These are phyloP conservation scores for Rhynchosporium graminicola DNA, from an alignment of 2,329 filamentous ascomycete species.

Conservation along the genomic window DNA sequence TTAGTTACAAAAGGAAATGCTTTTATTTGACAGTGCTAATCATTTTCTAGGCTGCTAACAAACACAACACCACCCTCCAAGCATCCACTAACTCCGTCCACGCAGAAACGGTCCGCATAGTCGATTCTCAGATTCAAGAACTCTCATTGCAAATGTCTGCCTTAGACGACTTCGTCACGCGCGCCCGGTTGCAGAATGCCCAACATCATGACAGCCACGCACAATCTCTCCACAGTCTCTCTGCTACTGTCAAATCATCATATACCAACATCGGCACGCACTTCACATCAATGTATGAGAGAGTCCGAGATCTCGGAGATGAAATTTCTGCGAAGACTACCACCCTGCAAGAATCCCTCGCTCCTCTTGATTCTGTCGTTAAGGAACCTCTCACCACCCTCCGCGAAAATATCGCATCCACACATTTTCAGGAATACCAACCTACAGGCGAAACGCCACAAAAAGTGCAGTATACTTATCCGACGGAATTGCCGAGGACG, in stretches of 20 bases:
- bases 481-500: constrained; percentile 76
- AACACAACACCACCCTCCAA: constrained; percentile 81
- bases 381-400: constrained; percentile 71
- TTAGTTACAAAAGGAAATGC: constrained; percentile 48
- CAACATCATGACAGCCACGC: constrained; percentile 71
- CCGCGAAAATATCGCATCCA: constrained; percentile 64
- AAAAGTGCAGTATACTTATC: constrained; percentile 79
- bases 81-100: constrained; percentile 84
- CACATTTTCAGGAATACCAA: constrained; percentile 74
- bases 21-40: constrained; percentile 19
- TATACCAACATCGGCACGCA: constrained; percentile 71
- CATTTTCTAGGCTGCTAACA: constrained; percentile 61
- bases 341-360: constrained; percentile 60
- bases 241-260: constrained; percentile 69
- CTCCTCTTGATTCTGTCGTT: constrained; percentile 60
- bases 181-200: constrained; percentile 78
- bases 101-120: constrained; percentile 83
- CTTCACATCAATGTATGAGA: constrained; percentile 66
- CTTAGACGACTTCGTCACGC: constrained; percentile 85
- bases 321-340: constrained; percentile 64
- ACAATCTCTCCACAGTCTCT: constrained; percentile 65
- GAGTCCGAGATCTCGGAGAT: constrained; percentile 67
- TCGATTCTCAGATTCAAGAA: constrained; percentile 84
- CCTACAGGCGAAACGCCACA: constrained; percentile 85
- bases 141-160: constrained; percentile 87